These are phyloP conservation scores for Cenococcum geophilum DNA, from an alignment of 495 filamentous ascomycete species.

Conservation along the genomic window DNA sequence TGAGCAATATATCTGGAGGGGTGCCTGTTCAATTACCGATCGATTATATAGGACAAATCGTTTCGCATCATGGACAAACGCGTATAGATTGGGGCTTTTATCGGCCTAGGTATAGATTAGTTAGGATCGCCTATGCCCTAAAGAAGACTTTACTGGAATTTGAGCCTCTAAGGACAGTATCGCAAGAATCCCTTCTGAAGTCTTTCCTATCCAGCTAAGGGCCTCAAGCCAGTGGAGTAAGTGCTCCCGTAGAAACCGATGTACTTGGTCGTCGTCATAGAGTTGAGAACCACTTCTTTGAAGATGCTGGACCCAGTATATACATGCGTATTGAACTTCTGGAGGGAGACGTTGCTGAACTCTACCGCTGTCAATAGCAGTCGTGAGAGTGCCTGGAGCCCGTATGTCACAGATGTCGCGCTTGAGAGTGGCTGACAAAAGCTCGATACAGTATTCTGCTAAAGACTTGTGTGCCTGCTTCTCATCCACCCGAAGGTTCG, in stretches of 20 bases:
- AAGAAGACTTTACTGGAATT: conserved; percentile 2
- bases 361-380: background rate
- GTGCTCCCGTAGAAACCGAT: conserved; percentile 41
- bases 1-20: conserved; percentile 34
- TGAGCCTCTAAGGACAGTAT: conserved; percentile 6
- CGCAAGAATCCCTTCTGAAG: conserved; percentile 13
- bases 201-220: conserved; percentile 36
- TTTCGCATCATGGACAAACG: conserved; percentile 38
- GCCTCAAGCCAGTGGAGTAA: conserved; percentile 47
- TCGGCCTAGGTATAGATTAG: conserved; percentile 2
- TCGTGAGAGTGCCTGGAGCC: background rate
- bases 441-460: conserved; percentile 32
- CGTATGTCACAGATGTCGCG: conserved; percentile 40
- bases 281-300: conserved; percentile 4
- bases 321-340: conserved; percentile 7
- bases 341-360: conserved; percentile 3
- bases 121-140: conserved; percentile 4
- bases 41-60: conserved; percentile 35
- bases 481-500: conserved; percentile 40
- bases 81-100: background rate
- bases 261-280: conserved; percentile 21
- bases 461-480: conserved; percentile 34
- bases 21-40: conserved; percentile 24
- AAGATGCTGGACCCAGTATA: conserved; percentile 11
- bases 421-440: conserved; percentile 29